phyloP scores from a whole-genome alignment of 805 yeast species.

The Saccharomycopsis sp. region DNA sequence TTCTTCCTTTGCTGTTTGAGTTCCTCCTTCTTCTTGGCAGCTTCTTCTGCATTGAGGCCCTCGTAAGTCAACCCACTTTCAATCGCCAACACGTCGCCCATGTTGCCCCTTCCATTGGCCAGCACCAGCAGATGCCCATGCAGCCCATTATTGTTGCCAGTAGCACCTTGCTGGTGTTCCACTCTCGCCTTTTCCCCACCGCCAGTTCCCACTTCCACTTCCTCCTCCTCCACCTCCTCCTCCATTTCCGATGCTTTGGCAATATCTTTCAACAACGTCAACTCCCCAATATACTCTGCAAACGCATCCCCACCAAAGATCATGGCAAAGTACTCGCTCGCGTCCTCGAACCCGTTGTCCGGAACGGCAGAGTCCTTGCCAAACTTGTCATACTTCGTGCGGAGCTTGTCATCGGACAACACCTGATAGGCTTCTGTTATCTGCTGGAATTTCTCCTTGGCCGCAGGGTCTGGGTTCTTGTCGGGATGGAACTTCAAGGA shows the following conservation, averaged over 20 bases:
- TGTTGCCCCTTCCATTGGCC: slow-evolving; percentile 17
- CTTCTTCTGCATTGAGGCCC: slow-evolving; percentile 2
- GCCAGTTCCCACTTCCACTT: slow-evolving; percentile 25
- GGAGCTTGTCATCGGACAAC: slow-evolving; percentile 51
- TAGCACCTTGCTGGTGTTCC: neutral
- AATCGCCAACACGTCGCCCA: slow-evolving; percentile 13
- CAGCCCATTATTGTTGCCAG: too few relatives aligned
- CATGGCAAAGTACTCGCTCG: slow-evolving; percentile 58
- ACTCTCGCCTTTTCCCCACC: slow-evolving; percentile 26
- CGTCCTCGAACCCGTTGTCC: slow-evolving; percentile 66
- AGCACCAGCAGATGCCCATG: too few relatives aligned
- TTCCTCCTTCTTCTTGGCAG: slow-evolving; percentile 24
- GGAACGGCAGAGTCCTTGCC: slow-evolving; percentile 70
- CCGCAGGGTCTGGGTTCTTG: slow-evolving; percentile 69
- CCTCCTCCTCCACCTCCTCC: slow-evolving; percentile 37
- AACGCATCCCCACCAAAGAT: slow-evolving; percentile 90
- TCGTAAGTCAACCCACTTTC: neutral
- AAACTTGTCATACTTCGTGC: slow-evolving; percentile 62
- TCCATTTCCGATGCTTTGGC: slow-evolving; percentile 49
- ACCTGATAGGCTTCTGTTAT: slow-evolving; percentile 71
- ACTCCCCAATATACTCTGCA: slow-evolving; percentile 78
- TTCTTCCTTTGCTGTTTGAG: slow-evolving; percentile 30
- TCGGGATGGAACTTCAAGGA: slow-evolving; percentile 76
- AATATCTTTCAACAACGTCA: slow-evolving; percentile 68
- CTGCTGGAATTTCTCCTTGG: slow-evolving; percentile 60